Base-by-base conservation (phyloP, 768 basidiomycete genomes). In the Grammothele lineata region DNA sequence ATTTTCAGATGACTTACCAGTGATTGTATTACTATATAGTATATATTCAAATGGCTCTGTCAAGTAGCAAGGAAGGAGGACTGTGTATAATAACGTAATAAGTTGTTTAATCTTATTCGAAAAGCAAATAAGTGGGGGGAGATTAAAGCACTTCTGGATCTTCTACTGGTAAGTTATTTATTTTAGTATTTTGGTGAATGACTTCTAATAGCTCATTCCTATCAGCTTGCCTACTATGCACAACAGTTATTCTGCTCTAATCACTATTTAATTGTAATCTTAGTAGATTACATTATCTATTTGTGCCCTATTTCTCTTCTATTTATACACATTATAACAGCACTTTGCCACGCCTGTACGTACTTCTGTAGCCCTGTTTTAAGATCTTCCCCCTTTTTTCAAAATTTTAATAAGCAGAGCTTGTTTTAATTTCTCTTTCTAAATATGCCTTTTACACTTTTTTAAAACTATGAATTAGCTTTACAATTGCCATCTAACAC, bases 181-280 rank as follows among this genome's bases (percentile, higher is more conserved):
- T 4, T 9, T 10, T 25, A 24, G 11, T 15, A 15, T 32, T 9
- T 9, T 8, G 21, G 24, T 26, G 3, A n/a, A n/a, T n/a, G n/a
- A n/a, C 23, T 23, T 15, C 7, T 3, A 34, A 15, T 18, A 14
- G 25, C 27, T 12, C 39, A 3, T 43, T 36, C 17, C 18, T n/a
- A 2, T 11, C 14, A 67, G 65, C 47, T 56, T 48, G 60, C 64
- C 10, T 61, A 67, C 35, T 25, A 54, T 15, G 57, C 62, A 3
- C 67, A 69, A 36, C 66, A 69, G 15, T 43, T 44, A 1, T 67
- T 66, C 45, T 68, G 66, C 1, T 59, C 60, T 1, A 62, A 66
- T 17, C 23, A 34, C 15, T 42, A 45, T 6, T 54, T 65, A 0
- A 53, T 49, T n/a, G n/a, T n/a, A n/a, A n/a, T n/a, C n/a, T n/a